These are phyloP conservation scores for Saccharomyces hybrid DNA, from an alignment of 1,139 yeast species.

Conservation along the genomic window DNA sequence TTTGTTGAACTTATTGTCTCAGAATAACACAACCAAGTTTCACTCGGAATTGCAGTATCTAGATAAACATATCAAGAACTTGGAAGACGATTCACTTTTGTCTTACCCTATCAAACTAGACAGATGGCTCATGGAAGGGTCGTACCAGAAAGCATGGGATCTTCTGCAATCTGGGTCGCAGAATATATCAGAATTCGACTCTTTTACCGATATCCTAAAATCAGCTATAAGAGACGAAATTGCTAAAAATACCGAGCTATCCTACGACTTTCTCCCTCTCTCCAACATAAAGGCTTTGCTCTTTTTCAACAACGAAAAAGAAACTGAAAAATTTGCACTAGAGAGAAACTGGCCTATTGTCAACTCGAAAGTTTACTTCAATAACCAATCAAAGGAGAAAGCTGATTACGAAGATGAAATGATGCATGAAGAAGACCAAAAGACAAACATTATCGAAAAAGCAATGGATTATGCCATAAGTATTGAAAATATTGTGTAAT, in stretches of 20 bases:
- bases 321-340: slow-evolving; percentile 52
- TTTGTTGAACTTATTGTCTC: slow-evolving; percentile 65
- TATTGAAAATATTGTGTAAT: slow-evolving; percentile 29
- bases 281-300: slow-evolving; percentile 76
- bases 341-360: slow-evolving; percentile 56
- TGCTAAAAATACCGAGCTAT: slow-evolving; percentile 75
- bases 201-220: slow-evolving; percentile 57
- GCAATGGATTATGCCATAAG: slow-evolving; percentile 29
- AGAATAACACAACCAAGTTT: slow-evolving; percentile 78
- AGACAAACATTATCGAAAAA: slow-evolving; percentile 21
- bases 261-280: slow-evolving; percentile 69
- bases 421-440: slow-evolving; percentile 8
- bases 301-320: slow-evolving; percentile 63
- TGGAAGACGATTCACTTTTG: slow-evolving; percentile 52
- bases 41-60: slow-evolving; percentile 82
- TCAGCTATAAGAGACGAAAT: slow-evolving; percentile 78
- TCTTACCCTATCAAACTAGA: slow-evolving; percentile 84
- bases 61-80: slow-evolving; percentile 44
- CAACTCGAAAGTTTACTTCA: slow-evolving; percentile 55
- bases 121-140: slow-evolving; percentile 93
- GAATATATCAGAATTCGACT: slow-evolving; percentile 44
- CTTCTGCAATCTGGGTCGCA: slow-evolving; percentile 40
- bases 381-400: slow-evolving; percentile 23
- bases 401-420: slow-evolving; percentile 10
- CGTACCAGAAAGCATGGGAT: slow-evolving; percentile 87